Percentiles rank a stretch among this genome's conserved stretches.
Conservation (phyloP, 2,329 filamentous ascomycete species). For the Didymella pinodella region DNA sequence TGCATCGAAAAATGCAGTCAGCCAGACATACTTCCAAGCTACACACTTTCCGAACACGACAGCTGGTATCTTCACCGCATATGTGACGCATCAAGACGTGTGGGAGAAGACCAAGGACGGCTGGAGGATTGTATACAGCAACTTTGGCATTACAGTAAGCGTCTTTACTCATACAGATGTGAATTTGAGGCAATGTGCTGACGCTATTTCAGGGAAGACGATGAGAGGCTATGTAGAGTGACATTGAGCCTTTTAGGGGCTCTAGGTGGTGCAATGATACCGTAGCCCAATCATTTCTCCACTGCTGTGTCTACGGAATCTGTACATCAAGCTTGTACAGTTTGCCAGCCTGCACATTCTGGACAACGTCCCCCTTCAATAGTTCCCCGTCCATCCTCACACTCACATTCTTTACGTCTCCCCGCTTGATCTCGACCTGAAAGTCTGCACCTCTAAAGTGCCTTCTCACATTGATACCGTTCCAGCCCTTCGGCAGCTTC, state of each 20-base stretch:
- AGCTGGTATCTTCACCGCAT: slow-evolving; percentile 10
- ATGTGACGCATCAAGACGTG: slow-evolving; percentile 16
- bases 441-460: slow-evolving; percentile 62
- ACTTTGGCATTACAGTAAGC: slow-evolving; percentile 17
- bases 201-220: slow-evolving; percentile 4
- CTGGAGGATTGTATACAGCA: slow-evolving; percentile 19
- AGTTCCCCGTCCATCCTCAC: slow-evolving; percentile 52
- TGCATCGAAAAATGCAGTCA: slow-evolving; percentile 12
- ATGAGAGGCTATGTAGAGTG: neutral
- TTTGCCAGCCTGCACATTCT: slow-evolving; percentile 53
- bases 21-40: slow-evolving; percentile 18
- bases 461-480: slow-evolving; percentile 57
- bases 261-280: neutral
- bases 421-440: slow-evolving; percentile 55
- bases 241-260: neutral
- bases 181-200: neutral
- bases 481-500: slow-evolving; percentile 62
- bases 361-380: slow-evolving; percentile 55
- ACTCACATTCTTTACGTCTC: slow-evolving; percentile 52
- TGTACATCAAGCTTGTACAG: slow-evolving; percentile 57
- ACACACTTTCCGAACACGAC: slow-evolving; percentile 18
- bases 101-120: slow-evolving; percentile 16
- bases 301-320: slow-evolving; percentile 4
- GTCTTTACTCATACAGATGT: neutral
- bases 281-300: neutral